Evolutionary conservation across 2,329 filamentous ascomycete species (phyloP).

Genomic region (Neocucurbitaria cava): DNA sequence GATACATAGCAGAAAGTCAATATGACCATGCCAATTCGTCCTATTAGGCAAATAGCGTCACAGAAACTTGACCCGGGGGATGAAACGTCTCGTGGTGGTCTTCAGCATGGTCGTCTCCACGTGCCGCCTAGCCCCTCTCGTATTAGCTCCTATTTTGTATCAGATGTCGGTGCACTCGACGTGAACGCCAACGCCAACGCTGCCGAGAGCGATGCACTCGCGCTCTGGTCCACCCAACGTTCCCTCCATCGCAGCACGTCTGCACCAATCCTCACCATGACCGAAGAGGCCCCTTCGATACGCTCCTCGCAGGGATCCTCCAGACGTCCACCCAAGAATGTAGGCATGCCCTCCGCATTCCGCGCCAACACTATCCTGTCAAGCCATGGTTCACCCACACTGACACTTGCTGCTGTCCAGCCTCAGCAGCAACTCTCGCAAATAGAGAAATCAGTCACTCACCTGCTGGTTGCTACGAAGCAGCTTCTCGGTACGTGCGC

Average conservation of each 20-base stretch:
- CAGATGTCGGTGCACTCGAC: slow-evolving; percentile 22
- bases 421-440: slow-evolving; percentile 82
- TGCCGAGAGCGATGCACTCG: slow-evolving; percentile 22
- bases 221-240: slow-evolving; percentile 16
- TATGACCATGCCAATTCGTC: background rate
- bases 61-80: background rate
- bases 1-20: background rate
- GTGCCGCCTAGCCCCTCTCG: slow-evolving; percentile 20
- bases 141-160: slow-evolving; percentile 14
- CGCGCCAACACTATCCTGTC: slow-evolving; percentile 8
- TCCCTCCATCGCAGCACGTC: slow-evolving; percentile 22
- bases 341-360: slow-evolving; percentile 29
- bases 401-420: slow-evolving; percentile 51
- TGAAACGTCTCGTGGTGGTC: background rate
- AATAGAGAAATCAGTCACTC: slow-evolving; percentile 94
- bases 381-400: slow-evolving; percentile 15
- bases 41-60: background rate
- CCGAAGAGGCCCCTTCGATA: slow-evolving; percentile 34
- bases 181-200: slow-evolving; percentile 20
- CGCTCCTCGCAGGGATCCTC: slow-evolving; percentile 57
- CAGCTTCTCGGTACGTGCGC: slow-evolving; percentile 70
- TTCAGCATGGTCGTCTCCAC: slow-evolving; percentile 5
- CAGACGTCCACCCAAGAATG: slow-evolving; percentile 45
- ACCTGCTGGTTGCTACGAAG: slow-evolving; percentile 96
- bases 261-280: slow-evolving; percentile 27